These are phyloP conservation scores for Nitzschia sp. DNA, from an alignment of 108 stramenopile species.

Conservation along the genomic window DNA sequence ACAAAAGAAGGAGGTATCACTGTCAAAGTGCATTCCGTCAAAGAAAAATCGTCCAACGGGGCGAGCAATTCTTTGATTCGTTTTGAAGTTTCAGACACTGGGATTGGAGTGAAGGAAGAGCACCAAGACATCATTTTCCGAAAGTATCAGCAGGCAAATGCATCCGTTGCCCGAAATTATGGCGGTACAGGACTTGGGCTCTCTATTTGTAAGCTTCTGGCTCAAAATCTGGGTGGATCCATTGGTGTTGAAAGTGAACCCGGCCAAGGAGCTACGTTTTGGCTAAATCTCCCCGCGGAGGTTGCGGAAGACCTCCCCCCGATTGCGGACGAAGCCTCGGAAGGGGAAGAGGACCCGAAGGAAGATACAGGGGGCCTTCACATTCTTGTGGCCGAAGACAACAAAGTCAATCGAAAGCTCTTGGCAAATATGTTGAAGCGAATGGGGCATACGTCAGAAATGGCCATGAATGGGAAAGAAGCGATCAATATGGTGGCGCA, in stretches of 20 bases:
- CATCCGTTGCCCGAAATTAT: constrained; percentile 40
- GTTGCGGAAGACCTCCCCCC: background rate
- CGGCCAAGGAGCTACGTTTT: constrained; percentile 34
- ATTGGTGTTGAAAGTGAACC: constrained; percentile 39
- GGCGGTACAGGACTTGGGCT: constrained; percentile 61
- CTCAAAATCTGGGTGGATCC: constrained; percentile 43
- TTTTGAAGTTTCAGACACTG: constrained; percentile 56
- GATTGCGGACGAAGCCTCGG: background rate
- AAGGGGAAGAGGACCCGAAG: background rate
- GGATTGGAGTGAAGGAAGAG: constrained; percentile 44
- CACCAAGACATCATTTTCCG: constrained; percentile 41
- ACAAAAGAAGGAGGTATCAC: constrained; percentile 41
- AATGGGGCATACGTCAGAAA: constrained; percentile 27
- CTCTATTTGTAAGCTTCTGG: constrained; percentile 47
- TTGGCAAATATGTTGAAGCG: constrained; percentile 35
- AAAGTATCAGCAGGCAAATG: constrained; percentile 41
- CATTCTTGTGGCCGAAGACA: constrained; percentile 61
- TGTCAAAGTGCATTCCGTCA: background rate
- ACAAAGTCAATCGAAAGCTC: constrained; percentile 52
- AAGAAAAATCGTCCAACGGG: background rate
- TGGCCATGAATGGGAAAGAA: constrained; percentile 38
- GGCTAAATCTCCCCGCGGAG: constrained; percentile 32
- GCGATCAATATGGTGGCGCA: background rate
- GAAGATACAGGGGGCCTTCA: no score
- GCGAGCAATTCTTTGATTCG: constrained; percentile 5